Evolutionary conservation across 2,329 filamentous ascomycete genomes (phyloP).

Genomic region (Zymoseptoria passerinii): DNA sequence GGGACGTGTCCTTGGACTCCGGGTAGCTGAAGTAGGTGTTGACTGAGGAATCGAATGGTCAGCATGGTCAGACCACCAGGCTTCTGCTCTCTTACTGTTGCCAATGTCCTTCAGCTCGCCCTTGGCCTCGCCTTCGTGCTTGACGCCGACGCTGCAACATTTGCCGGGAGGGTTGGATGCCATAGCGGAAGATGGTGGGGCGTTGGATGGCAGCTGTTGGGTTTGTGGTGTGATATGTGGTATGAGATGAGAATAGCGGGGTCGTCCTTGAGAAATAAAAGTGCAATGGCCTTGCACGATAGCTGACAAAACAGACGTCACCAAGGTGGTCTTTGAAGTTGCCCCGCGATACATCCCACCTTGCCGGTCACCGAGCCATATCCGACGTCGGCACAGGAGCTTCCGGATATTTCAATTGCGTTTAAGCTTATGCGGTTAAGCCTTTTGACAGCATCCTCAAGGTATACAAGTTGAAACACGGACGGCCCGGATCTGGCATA

Average conservation of each 20-base stretch:
- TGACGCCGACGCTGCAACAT: slow-evolving; percentile 34
- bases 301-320: neutral
- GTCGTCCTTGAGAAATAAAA: no score
- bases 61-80: neutral
- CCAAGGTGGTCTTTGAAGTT: neutral
- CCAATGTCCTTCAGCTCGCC: slow-evolving; percentile 29
- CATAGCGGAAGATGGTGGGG: slow-evolving; percentile 18
- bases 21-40: slow-evolving; percentile 50
- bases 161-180: slow-evolving; percentile 29
- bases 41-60: slow-evolving; percentile 31
- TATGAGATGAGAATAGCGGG: neutral
- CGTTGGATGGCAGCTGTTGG: neutral
- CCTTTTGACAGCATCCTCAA: neutral
- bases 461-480: neutral
- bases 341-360: neutral
- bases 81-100: slow-evolving; percentile 19
- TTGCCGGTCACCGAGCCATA: neutral
- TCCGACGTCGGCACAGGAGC: neutral
- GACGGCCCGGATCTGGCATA: neutral
- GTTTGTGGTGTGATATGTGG: neutral
- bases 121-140: slow-evolving; percentile 29
- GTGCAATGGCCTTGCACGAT: neutral
- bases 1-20: slow-evolving; percentile 43
- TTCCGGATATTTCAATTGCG: neutral
- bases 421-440: neutral